Percentiles rank a stretch among this genome's conserved stretches.
phyloP scores from a whole-genome alignment of 2,329 filamentous ascomycete species.

The Fusarium euwallaceae region DNA sequence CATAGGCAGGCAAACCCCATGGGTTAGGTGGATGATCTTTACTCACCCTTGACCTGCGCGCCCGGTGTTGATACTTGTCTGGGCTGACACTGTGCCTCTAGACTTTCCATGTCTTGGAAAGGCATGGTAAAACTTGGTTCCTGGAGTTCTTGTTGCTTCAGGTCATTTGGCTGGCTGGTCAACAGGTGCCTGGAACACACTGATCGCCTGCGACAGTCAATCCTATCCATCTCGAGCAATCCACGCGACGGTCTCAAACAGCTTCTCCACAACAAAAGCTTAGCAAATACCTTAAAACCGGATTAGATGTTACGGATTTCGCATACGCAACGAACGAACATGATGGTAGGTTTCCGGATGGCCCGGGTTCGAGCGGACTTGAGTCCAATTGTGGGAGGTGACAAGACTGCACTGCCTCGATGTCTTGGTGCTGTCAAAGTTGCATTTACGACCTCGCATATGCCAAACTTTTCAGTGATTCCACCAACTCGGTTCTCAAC shows the following conservation, averaged over 20 bases:
- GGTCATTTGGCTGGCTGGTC: conserved; percentile 20
- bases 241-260: conserved; percentile 33
- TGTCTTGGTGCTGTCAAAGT: neutral
- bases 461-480: conserved; percentile 18
- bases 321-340: neutral
- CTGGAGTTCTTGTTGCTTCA: neutral
- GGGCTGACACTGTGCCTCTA: neutral
- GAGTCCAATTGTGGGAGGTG: neutral
- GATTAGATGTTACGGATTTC: conserved; percentile 6
- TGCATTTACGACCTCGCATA: neutral
- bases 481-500: neutral
- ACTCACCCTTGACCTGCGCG: neutral
- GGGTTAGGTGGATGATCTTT: neutral
- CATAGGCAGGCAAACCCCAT: neutral
- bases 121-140: neutral
- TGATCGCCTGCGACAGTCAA: neutral
- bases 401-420: neutral
- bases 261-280: conserved; percentile 42
- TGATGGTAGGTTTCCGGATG: neutral
- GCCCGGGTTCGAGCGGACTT: neutral
- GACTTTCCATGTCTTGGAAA: neutral
- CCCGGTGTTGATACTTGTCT: neutral
- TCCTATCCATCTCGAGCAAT: neutral
- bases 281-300: conserved; percentile 24
- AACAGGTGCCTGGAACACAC: neutral